Evolutionary conservation across 2,329 filamentous ascomycete species (phyloP).

Genomic region (Fusarium sp.): DNA sequence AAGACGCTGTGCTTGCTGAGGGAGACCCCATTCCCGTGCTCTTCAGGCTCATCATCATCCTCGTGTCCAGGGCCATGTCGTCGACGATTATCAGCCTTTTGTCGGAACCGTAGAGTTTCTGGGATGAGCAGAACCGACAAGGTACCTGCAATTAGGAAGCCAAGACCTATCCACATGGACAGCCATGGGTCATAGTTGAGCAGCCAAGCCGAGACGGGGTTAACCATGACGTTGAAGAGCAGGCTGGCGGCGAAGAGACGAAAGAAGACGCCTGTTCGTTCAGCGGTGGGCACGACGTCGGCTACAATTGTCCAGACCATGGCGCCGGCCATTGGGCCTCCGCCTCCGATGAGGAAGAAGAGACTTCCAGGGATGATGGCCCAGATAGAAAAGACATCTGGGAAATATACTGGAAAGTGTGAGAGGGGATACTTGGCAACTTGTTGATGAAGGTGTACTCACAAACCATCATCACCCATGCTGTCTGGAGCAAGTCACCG

Average conservation of each 20-base stretch:
- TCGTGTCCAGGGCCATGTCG: slow-evolving; percentile 18
- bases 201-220: slow-evolving; percentile 56
- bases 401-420: slow-evolving; percentile 50
- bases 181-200: slow-evolving; percentile 56
- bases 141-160: slow-evolving; percentile 46
- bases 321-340: slow-evolving; percentile 52
- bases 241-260: slow-evolving; percentile 53
- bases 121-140: slow-evolving; percentile 52
- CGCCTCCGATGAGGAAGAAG: slow-evolving; percentile 57
- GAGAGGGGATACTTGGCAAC: not conserved
- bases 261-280: slow-evolving; percentile 57
- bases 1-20: slow-evolving; percentile 28
- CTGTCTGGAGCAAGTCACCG: slow-evolving; percentile 45
- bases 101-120: slow-evolving; percentile 56
- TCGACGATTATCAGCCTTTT: slow-evolving; percentile 43
- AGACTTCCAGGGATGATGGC: slow-evolving; percentile 49
- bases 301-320: slow-evolving; percentile 61
- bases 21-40: not conserved
- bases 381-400: slow-evolving; percentile 57
- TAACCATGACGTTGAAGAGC: slow-evolving; percentile 53
- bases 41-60: not conserved
- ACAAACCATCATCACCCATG: slow-evolving; percentile 50
- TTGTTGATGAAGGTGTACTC: slow-evolving; percentile 12
- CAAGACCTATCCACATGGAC: slow-evolving; percentile 52
- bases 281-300: slow-evolving; percentile 56